Evolutionary conservation across 495 filamentous ascomycete genomes (phyloP).

Genomic region (Beverwykella pulmonaria): DNA sequence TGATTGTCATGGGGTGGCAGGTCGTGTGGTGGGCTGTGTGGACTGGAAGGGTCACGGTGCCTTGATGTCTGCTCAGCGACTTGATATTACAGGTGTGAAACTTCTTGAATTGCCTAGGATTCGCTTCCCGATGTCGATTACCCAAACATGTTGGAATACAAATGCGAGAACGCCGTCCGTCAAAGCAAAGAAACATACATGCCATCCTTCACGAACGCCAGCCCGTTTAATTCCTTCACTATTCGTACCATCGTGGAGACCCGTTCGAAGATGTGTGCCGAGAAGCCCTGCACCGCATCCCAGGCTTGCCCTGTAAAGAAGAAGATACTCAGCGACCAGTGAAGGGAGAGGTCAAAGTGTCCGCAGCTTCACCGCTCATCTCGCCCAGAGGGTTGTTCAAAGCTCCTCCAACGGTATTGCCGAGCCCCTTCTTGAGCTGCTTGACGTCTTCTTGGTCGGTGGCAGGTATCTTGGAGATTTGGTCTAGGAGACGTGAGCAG

Average conservation of each 20-base stretch:
- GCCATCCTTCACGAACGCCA: not conserved
- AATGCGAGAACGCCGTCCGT: no score
- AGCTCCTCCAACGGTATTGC: slow-evolving; percentile 42
- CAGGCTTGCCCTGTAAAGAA: slow-evolving; percentile 5
- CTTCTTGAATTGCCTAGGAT: not conserved
- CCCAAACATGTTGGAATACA: not conserved
- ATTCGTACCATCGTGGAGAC: slow-evolving; percentile 8
- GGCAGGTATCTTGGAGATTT: slow-evolving; percentile 46
- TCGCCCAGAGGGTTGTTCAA: slow-evolving; percentile 48
- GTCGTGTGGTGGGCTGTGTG: slow-evolving; percentile 30
- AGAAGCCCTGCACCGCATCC: slow-evolving; percentile 8
- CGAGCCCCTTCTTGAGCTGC: slow-evolving; percentile 43
- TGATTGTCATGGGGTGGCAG: slow-evolving; percentile 30
- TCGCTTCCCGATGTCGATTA: not conserved
- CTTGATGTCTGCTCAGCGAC: not conserved
- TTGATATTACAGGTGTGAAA: not conserved
- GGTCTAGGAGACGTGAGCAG: slow-evolving; percentile 29
- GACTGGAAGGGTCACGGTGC: not conserved
- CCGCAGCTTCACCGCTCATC: slow-evolving; percentile 40
- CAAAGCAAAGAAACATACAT: no score
- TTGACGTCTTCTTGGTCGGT: slow-evolving; percentile 48
- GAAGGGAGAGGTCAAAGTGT: slow-evolving; percentile 38
- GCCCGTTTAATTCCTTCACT: not conserved
- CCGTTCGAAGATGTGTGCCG: slow-evolving; percentile 5
- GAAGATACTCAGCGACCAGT: slow-evolving; percentile 35